These are phyloP conservation scores for Globisporangium alternatum DNA, from an alignment of 352 stramenopile genomes.

Conservation along the genomic window DNA sequence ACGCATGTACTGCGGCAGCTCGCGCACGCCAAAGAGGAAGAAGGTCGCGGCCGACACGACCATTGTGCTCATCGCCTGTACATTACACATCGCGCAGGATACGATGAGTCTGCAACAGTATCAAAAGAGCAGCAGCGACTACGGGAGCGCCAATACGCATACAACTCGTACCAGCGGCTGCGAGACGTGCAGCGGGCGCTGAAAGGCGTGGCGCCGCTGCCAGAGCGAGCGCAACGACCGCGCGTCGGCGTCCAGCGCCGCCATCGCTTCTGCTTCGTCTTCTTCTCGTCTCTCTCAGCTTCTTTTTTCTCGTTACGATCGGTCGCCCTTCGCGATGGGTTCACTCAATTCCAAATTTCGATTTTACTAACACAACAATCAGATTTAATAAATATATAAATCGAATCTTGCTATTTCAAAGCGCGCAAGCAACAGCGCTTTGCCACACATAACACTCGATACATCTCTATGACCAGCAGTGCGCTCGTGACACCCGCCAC, in stretches of 20 bases:
- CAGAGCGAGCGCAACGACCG: conserved; percentile 8
- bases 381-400: no score
- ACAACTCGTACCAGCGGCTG: conserved; percentile 31
- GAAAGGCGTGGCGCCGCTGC: conserved; percentile 43
- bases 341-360: no score
- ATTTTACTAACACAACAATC: no score
- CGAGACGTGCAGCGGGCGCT: conserved; percentile 37
- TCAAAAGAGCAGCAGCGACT: neutral
- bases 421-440: neutral
- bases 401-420: no score
- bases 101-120: neutral
- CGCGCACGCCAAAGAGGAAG: conserved; percentile 39
- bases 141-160: neutral
- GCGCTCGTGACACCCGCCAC: conserved; percentile 22
- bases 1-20: conserved; percentile 38
- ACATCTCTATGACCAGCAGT: conserved; percentile 3
- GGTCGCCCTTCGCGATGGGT: no score
- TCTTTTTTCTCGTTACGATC: no score
- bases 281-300: neutral
- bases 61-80: conserved; percentile 36
- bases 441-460: neutral
- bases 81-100: neutral
- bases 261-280: neutral
- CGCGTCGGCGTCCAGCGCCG: conserved; percentile 7
- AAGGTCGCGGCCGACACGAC: conserved; percentile 41